Conservation (phyloP, 306 rosid genomes). For the Sindora glabra region DNA sequence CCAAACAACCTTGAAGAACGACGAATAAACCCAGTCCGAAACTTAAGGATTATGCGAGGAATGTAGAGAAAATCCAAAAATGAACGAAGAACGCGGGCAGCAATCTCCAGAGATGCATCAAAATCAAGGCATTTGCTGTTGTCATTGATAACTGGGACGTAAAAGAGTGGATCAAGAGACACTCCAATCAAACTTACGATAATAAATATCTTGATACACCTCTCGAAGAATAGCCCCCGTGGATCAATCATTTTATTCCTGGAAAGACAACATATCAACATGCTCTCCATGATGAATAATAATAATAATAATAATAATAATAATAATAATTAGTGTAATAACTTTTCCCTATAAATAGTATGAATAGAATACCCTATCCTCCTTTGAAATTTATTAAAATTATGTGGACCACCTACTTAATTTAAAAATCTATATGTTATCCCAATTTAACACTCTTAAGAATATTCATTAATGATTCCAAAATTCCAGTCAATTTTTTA, state of each 20-base stretch:
- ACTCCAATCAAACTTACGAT: conserved; percentile 63
- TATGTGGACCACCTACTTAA: no score
- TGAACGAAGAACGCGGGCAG: conserved; percentile 65
- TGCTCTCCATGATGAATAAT: no score
- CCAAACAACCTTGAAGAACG: conserved; percentile 88
- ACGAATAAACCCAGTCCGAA: conserved; percentile 74
- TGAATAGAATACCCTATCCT: no score
- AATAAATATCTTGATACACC: conserved; percentile 79
- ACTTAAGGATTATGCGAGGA: conserved; percentile 63
- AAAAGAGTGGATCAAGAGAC: conserved; percentile 74
- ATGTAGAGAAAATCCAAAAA: conserved; percentile 66
- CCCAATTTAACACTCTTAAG: no score
- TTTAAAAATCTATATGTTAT: no score
- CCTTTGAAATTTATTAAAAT: no score
- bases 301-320: no score
- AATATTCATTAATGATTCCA: no score
- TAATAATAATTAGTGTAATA: no score
- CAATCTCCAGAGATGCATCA: conserved; percentile 31
- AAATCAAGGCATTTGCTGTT: conserved; percentile 21
- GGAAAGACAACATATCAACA: no score
- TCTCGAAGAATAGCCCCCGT: conserved; percentile 65
- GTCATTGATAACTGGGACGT: conserved; percentile 42
- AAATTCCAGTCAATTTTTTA: no score
- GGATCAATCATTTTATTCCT: conserved; percentile 56
- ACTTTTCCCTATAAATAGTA: no score